These are phyloP conservation scores for Talinum fruticosum DNA, from an alignment of 148 eudicot species.

Conservation along the genomic window DNA sequence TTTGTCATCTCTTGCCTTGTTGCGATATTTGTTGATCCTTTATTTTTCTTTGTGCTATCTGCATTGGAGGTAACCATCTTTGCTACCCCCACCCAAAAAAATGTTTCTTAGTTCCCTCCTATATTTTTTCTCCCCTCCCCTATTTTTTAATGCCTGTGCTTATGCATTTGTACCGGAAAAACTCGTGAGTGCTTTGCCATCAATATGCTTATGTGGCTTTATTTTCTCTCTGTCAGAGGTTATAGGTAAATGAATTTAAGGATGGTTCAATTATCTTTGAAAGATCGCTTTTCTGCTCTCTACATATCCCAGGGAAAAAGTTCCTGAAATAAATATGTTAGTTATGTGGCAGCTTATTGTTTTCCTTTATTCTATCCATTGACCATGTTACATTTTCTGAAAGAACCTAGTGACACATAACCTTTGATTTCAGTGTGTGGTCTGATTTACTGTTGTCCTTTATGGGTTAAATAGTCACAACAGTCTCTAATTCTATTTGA, in stretches of 20 bases:
- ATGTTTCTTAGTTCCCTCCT: background rate
- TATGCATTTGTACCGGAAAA: background rate
- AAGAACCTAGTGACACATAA: background rate
- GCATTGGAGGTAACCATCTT: conserved; percentile 38
- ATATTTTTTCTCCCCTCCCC: background rate
- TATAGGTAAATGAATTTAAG: background rate
- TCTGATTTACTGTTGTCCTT: no score
- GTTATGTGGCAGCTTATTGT: background rate
- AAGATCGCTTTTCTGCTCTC: background rate
- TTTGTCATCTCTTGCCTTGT: conserved; percentile 62
- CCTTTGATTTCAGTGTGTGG: no score
- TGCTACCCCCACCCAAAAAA: background rate
- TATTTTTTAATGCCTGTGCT: background rate
- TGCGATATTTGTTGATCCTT: conserved; percentile 76
- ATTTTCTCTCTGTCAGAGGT: background rate
- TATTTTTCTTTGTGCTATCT: conserved; percentile 69
- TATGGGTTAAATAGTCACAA: no score
- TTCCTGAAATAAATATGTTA: background rate
- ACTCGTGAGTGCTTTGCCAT: background rate
- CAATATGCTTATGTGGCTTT: background rate
- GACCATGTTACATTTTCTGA: background rate
- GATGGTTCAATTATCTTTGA: background rate
- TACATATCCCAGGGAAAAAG: background rate
- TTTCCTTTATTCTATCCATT: background rate
- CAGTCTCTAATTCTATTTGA: no score